Evolutionary conservation across 2,329 filamentous ascomycete genomes (phyloP).

Genomic region (Colletotrichum tofieldiae): DNA sequence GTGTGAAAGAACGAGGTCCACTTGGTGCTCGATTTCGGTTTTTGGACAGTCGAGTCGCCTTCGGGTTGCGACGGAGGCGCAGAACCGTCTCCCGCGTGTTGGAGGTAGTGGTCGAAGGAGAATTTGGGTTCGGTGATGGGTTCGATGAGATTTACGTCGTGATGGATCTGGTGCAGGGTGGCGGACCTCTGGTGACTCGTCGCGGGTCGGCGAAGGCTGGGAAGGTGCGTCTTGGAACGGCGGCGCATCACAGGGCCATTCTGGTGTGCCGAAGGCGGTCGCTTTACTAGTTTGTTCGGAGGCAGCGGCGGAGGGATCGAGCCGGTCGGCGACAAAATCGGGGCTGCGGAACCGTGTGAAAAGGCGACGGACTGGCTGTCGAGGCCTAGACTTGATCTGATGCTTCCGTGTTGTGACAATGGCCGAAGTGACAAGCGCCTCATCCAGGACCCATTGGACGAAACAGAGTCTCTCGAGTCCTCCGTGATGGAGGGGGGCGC

Average conservation of each 20-base stretch:
- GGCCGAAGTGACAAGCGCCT: slow-evolving; percentile 79
- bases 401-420: slow-evolving; percentile 75
- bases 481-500: slow-evolving; percentile 58
- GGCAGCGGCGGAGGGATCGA: slow-evolving; percentile 63
- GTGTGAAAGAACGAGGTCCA: slow-evolving; percentile 75
- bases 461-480: slow-evolving; percentile 69
- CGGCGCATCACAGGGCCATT: slow-evolving; percentile 60
- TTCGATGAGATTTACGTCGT: slow-evolving; percentile 48
- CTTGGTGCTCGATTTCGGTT: slow-evolving; percentile 45
- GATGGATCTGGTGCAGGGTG: slow-evolving; percentile 72
- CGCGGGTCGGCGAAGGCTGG: slow-evolving; percentile 79
- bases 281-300: slow-evolving; percentile 86
- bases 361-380: slow-evolving; percentile 77
- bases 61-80: neutral
- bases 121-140: slow-evolving; percentile 34
- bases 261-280: slow-evolving; percentile 71
- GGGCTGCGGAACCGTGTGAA: slow-evolving; percentile 77
- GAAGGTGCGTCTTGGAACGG: slow-evolving; percentile 73
- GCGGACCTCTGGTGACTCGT: slow-evolving; percentile 85
- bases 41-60: slow-evolving; percentile 14
- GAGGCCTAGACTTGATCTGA: slow-evolving; percentile 75
- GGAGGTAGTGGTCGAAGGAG: slow-evolving; percentile 42
- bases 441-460: slow-evolving; percentile 80
- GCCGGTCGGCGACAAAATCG: slow-evolving; percentile 68
- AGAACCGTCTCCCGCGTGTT: neutral